Evolutionary conservation across 352 stramenopile species (phyloP), one percentile per base, ranked within the genome.

Genomic region (Phytophthora colocasiae): DNA sequence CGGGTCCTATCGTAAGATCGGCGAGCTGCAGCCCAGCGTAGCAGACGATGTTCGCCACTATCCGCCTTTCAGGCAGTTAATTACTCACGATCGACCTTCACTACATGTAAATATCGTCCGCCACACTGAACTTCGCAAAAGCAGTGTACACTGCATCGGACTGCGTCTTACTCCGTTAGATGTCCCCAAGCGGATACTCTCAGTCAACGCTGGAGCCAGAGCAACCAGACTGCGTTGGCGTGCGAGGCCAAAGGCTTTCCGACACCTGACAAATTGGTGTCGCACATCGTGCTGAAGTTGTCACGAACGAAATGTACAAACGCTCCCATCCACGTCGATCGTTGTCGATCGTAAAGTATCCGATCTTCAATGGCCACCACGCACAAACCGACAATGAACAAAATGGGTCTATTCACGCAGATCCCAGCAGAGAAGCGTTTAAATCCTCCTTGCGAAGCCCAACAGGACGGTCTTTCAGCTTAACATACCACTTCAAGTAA

Each of bases 401-500:
- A 11, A 11, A 11, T 34, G 6, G 27, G 31, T 34, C 31, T 34
- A 34, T 34, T 63, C 26, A 63, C 58, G 58, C 47, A 9, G 48
- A 67, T 27, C 64, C 66, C 39, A 90, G 53, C 24, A 90, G 63
- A 41, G 81, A 75, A 15, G 52, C 66, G 24, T 85, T 72, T 22
- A 85, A 59, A 45, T 89, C 82, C 36, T 91, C 80, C 48, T 80
- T 85, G 27, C 71, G 63, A 6, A 89, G 58, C 36, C 78, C 80
- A 9, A 89, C 72, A 6, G 83, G 79, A 4, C 70, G 75, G 58
- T 87, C 76, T 64, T 87, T 71, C 38, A 93, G 66, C 56, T 91
- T 84, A 17, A 78, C 67, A 57, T 87, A 93, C 85, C 85, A 93
- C 49, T 93, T 87, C n/a, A 81, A 77, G 69, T 90, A 91, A 44